Base-by-base conservation (phyloP, 768 basidiomycete species). In the Kwoniella bestiolae region DNA sequence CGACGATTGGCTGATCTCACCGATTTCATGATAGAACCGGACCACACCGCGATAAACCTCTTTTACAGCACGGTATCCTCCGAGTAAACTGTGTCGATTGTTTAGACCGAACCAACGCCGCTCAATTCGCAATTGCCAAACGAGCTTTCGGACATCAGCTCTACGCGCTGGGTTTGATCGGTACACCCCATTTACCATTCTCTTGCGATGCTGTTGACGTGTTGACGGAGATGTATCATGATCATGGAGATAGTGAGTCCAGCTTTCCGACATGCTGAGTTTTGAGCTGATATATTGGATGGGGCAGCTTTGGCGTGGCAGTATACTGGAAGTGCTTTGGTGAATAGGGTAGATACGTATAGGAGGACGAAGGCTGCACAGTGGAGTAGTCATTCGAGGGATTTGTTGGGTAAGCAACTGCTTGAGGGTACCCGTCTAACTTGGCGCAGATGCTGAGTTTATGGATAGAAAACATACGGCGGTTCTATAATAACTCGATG, bases 171-270 rank as follows among this genome's bases (percentile, higher is more conserved):
- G 96, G 96, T 0, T 85, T 98, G 16, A 88, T 96, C 7, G 87
- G 89, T 21, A 88, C 84, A 63, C 94, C 95, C 0, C 88, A 92
- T 74, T 83, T 99, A 38, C 86, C 88, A 0, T 95, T 95, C 75
- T 93, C 95, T 74, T 92, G 91, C 9, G 94, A 95, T 79, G 94
- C 92, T 1, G 91, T 94, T 44, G 93, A 94, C 78, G 94, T 98
- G 87, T 77, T 99, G 71, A 98, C 94, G 3, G 93, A 96, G 82
- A 97, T 99, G 94, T 97, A 94, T 80, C 93, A 95, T 77, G 93
- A 96, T 79, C 94, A 96, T 71, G 93, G 93, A 1, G 93, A 96
- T 76, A 94, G 92, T 93, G 76, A 75, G 90, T 81, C 26, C 31
- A 8, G 8, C n/a, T 53, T 29, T 12, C 8, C 63, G 25, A n/a